phyloP scores from a whole-genome alignment of 148 eudicot species.

The Heliosperma pusillum region DNA sequence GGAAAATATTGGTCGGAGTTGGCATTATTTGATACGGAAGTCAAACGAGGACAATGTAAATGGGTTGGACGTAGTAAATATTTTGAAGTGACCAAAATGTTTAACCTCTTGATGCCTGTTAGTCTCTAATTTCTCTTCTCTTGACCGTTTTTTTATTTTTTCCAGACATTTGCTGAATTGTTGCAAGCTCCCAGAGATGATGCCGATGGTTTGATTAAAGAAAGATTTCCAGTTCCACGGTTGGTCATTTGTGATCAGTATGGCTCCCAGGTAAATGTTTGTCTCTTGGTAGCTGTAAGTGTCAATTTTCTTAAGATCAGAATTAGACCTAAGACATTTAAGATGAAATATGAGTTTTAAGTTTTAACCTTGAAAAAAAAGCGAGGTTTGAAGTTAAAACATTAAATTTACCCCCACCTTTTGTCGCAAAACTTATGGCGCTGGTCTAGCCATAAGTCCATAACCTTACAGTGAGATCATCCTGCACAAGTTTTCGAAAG shows the following conservation, averaged over 20 bases:
- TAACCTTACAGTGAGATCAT: not conserved
- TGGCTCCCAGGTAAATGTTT: constrained; percentile 76
- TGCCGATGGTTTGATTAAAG: constrained; percentile 59
- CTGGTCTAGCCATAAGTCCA: no score
- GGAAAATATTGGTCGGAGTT: not conserved
- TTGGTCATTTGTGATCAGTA: constrained; percentile 92
- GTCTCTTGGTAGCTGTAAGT: not conserved
- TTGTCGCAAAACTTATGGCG: no score
- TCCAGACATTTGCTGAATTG: constrained; percentile 78
- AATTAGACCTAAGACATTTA: not conserved
- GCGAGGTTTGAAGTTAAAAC: no score
- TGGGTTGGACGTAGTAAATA: not conserved
- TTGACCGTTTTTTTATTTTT: not conserved
- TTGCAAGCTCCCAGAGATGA: constrained; percentile 84
- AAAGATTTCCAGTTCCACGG: constrained; percentile 93
- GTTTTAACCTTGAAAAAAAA: no score
- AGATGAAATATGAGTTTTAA: no score
- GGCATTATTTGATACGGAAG: not conserved
- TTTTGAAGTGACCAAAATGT: not conserved
- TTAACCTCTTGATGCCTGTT: not conserved
- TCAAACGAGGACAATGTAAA: not conserved
- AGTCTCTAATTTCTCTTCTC: not conserved
- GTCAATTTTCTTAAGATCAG: not conserved
- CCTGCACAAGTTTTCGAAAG: not conserved
- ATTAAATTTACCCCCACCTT: no score